Evolutionary conservation across 2,329 filamentous ascomycete genomes (phyloP), one percentile per base, ranked within the genome.

Genomic region (Malbranchea cinnamomea): DNA sequence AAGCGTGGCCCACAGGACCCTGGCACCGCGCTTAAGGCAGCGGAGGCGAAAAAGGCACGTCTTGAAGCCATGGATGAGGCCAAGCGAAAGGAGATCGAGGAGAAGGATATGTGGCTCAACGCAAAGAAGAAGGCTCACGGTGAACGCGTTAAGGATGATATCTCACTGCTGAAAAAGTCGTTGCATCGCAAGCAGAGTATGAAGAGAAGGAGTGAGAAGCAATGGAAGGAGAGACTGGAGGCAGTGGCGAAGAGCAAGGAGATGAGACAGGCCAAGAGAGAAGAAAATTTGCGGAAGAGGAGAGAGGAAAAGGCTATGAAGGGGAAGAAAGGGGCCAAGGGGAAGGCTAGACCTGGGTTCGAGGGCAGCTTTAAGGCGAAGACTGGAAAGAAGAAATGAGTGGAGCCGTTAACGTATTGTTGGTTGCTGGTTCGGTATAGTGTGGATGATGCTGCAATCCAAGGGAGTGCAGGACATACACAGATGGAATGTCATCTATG

Each of bases 71-170:
- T 93, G 47, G 79, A 87, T 44, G 71, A 77, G 1, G 70, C 73
- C 41, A 92, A 93, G 60, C 78, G 79, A 33, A 75, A 75, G 37
- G 81, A 92, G 36, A 77, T 95, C 25, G 74, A 84, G 37, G 82
- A 94, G 56, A 95, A 95, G 63, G 87, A 98, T 46, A 64, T 76
- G 34, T 98, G 89, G 89, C 65, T 94, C 35, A 87, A 80, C 27
- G 89, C 89, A 2, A 78, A 87, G 56, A 82, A 83, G 56, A 74
- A 79, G 14, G 83, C 78, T 2, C 81, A 92, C 52, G 89, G 89
- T 28, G 85, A 93, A 49, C 80, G 82, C 50, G 77, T 94, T 19
- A 74, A 74, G 36, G 84, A 95, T 48, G 83, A 93, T 52, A 82
- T 83, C 39, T 73, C 70, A 26, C 59, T 93, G 33, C 67, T 98